Percentiles rank a stretch among this genome's conserved stretches.
These are phyloP conservation scores for Plectosphaerella sp. DNA, from an alignment of 2,329 filamentous ascomycete genomes.

Conservation along the genomic window DNA sequence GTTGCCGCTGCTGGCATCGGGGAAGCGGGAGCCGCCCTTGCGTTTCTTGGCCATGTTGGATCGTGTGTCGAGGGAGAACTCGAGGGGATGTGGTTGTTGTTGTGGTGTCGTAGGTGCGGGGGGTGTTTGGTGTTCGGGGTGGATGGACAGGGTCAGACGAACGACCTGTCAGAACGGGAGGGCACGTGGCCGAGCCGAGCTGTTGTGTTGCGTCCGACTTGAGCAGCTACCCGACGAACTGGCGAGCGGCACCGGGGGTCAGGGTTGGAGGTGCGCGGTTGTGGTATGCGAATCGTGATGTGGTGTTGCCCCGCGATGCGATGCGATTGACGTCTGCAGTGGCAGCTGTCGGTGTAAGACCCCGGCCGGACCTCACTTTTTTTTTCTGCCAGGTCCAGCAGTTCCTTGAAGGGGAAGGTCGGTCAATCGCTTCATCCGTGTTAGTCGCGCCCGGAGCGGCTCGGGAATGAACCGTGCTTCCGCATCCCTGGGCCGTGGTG, in stretches of 20 bases:
- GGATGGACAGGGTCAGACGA: neutral
- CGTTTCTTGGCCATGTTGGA: slow-evolving; percentile 34
- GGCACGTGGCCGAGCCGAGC: neutral
- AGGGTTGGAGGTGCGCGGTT: neutral
- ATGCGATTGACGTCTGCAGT: neutral
- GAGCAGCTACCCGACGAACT: neutral
- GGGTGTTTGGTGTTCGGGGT: neutral
- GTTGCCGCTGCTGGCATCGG: slow-evolving; percentile 8
- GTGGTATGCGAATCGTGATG: neutral
- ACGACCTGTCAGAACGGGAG: neutral
- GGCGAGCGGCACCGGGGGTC: neutral
- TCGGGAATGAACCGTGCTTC: slow-evolving; percentile 2
- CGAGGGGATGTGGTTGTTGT: too few species aligned
- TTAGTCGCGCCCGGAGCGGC: slow-evolving; percentile 2
- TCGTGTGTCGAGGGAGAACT: neutral
- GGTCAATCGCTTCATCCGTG: neutral
- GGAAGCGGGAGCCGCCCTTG: slow-evolving; percentile 28
- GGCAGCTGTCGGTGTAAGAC: neutral
- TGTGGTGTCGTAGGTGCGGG: too few species aligned
- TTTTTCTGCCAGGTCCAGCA: neutral
- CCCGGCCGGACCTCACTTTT: neutral
- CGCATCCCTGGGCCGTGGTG: neutral
- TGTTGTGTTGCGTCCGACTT: neutral
- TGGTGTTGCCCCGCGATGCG: neutral
- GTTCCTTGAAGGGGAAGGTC: too few species aligned